Base-by-base conservation (phyloP, 2,329 filamentous ascomycete species). In the Iodosphaeria phyllophila region DNA sequence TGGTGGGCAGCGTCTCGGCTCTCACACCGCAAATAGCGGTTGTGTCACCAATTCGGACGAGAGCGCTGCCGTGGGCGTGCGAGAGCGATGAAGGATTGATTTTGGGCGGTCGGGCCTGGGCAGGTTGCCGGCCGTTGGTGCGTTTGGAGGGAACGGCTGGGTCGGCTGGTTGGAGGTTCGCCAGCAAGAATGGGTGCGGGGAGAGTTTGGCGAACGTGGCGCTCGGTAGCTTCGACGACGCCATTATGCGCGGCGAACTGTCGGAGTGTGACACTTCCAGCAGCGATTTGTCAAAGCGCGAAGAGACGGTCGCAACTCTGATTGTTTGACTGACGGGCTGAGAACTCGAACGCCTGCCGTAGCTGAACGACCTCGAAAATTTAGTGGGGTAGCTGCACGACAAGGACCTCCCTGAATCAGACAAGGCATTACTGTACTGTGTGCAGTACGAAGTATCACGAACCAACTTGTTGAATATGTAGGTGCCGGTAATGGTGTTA, bases 1-100 rank as follows among this genome's bases (percentile, higher is more conserved):
- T 62, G 3, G 76, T 73, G 23, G 73, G 60, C 14, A 98, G 58
- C 5, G 92, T 73, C 52, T 98, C 89, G 26, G 64, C 84, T 22
- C 86, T 71, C 12, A 98, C 71, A 29, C 86, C 89, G 44, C 84
- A 93, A 18, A 98, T 84, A n/a, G 84, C 80, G 1, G 82, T 83
- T 1, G 86, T 95, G 47, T 91, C 80, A 23, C 89, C 89, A 25
- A 78, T 59, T 18, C 89, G 70, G 24, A 95, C 77, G 1, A 95
- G 74, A 1, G 86, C 76, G 39, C 80, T 91, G 25, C 89, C 89
- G 44, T 92, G 74, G 28, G 82, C 76, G 47, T 98, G 83, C 1
- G 82, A 79, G 24, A 98, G 58, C 13, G 80, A 89, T 14, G 78
- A 77, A 0, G 71, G 70, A 49, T 93, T 89, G 38, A 89, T 60